A percentile compares a stretch with the other conserved stretches of the same genome.
Conservation (phyloP, 495 filamentous ascomycete species). For the Baudoinia panamericana region DNA sequence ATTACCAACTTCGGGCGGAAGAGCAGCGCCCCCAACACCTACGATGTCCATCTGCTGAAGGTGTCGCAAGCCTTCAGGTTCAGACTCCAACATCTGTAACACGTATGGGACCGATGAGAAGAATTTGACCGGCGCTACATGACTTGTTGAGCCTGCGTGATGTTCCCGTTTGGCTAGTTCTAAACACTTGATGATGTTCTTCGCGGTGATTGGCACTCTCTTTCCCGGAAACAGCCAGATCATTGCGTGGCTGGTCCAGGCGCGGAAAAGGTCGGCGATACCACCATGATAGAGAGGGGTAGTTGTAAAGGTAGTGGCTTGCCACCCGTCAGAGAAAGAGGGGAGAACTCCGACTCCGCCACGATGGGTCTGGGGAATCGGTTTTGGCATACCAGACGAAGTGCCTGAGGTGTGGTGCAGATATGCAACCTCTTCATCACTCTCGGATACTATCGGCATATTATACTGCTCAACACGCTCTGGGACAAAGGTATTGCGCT, state of each 20-base stretch:
- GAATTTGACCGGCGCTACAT: constrained; percentile 29
- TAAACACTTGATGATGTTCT: constrained; percentile 34
- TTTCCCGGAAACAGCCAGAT: constrained; percentile 44
- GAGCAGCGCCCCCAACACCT: constrained; percentile 44
- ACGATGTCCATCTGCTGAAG: constrained; percentile 41
- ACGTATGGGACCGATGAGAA: constrained; percentile 48
- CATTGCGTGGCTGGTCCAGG: constrained; percentile 37
- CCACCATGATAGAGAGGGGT: constrained; percentile 52
- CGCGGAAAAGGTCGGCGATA: constrained; percentile 43
- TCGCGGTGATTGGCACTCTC: constrained; percentile 36
- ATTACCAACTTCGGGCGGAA: constrained; percentile 36
- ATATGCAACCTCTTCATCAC: constrained; percentile 21
- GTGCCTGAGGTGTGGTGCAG: constrained; percentile 36
- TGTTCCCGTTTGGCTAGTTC: constrained; percentile 12
- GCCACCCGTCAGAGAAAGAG: constrained; percentile 21
- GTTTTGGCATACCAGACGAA: constrained; percentile 41
- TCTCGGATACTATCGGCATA: neutral
- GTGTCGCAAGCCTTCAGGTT: constrained; percentile 26
- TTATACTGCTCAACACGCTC: neutral
- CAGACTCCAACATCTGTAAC: constrained; percentile 35
- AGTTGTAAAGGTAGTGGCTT: constrained; percentile 42
- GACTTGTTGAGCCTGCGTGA: neutral
- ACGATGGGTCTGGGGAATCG: constrained; percentile 39
- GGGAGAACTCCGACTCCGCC: constrained; percentile 39
- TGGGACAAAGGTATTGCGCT: neutral